Percentiles rank a stretch among this genome's conserved stretches.
These are phyloP conservation scores for Guillardia theta DNA, from an alignment of 78 protist genomes.

Conservation along the genomic window DNA sequence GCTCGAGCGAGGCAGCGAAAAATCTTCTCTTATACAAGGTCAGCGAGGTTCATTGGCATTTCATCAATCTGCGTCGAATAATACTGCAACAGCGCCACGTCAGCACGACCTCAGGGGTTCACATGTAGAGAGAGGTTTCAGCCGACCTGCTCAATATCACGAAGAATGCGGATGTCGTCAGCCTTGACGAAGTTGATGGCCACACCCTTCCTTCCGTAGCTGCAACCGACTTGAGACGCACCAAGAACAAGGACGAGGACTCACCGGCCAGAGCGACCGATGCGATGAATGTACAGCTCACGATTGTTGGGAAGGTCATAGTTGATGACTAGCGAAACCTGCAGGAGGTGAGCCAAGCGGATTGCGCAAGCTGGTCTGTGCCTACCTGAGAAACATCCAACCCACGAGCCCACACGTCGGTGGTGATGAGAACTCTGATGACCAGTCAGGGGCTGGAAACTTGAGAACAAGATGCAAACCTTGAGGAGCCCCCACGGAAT, in stretches of 20 bases:
- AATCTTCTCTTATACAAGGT: neutral
- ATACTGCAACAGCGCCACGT: conserved; percentile 36
- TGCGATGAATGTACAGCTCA: conserved; percentile 98
- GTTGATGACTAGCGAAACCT: conserved; percentile 96
- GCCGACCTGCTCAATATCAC: conserved; percentile 83
- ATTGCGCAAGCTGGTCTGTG: neutral
- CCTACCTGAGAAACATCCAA: conserved; percentile 76
- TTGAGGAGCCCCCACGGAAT: conserved; percentile 82
- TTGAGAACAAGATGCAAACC: neutral
- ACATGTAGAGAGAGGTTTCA: neutral
- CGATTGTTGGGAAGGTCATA: conserved; percentile 97
- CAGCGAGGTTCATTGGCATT: conserved; percentile 90
- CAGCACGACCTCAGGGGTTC: neutral
- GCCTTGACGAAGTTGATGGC: conserved; percentile 96
- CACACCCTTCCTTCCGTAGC: conserved; percentile 96
- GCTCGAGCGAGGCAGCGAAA: no score
- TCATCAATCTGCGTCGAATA: conserved; percentile 88
- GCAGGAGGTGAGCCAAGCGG: neutral
- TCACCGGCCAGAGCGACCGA: conserved; percentile 98
- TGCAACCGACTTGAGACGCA: neutral
- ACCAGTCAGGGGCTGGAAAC: neutral
- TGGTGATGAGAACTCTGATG: conserved; percentile 92
- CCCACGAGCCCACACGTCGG: conserved; percentile 95
- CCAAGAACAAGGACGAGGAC: neutral
- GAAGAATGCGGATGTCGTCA: conserved; percentile 86